Percentiles rank a stretch among this genome's conserved stretches.
phyloP scores from a whole-genome alignment of 2,329 filamentous ascomycete species.

The Ceratocystis destructans region DNA sequence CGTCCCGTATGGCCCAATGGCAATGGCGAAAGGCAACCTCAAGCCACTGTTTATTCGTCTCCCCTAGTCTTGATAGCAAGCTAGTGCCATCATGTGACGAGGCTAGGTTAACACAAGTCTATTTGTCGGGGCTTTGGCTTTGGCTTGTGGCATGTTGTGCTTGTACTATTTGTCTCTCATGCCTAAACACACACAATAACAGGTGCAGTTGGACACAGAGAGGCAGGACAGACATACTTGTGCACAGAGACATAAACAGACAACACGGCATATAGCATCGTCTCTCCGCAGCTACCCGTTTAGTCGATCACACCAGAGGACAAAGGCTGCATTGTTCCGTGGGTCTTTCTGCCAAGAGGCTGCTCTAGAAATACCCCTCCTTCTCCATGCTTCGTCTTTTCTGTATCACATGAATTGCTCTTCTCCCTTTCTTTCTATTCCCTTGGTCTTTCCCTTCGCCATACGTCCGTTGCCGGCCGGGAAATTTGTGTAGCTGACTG shows the following conservation, averaged over 20 bases:
- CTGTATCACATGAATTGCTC: no score
- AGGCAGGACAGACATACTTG: neutral
- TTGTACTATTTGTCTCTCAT: neutral
- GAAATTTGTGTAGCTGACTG: neutral
- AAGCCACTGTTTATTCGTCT: neutral
- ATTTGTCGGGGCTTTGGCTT: neutral
- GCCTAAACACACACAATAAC: neutral
- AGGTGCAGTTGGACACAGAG: no score
- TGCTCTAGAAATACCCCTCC: neutral
- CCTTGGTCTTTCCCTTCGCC: neutral
- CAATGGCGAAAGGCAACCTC: no score
- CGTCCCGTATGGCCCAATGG: no score
- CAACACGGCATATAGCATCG: conserved; percentile 1
- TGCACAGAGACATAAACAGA: neutral
- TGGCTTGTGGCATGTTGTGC: neutral
- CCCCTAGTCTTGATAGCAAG: neutral
- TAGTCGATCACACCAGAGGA: neutral
- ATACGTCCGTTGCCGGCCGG: neutral
- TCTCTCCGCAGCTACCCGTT: neutral
- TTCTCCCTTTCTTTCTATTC: neutral
- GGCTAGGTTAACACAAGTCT: conserved; percentile 1
- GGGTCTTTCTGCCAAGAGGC: neutral
- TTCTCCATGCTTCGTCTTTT: no score
- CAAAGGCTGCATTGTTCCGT: neutral
- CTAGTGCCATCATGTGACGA: neutral